Percentiles rank a stretch among this genome's conserved stretches.
Conservation (phyloP, 2,329 filamentous ascomycete species). For the Exophiala lecanii-corni region DNA sequence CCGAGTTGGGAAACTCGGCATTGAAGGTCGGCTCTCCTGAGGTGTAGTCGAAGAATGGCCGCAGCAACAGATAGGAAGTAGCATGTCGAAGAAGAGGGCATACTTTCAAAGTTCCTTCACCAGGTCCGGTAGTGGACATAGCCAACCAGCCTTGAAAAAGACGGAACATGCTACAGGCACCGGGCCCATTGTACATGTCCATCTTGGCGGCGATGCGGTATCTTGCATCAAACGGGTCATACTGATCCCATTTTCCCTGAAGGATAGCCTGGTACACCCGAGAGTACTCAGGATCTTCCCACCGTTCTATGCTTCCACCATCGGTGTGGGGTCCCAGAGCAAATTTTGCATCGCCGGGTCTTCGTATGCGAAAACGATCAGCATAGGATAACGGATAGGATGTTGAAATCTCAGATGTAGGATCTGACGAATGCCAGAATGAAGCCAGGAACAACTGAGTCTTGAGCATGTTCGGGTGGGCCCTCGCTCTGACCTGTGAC, state of each 20-base stretch:
- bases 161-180: constrained; percentile 78
- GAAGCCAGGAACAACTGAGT: constrained; percentile 60
- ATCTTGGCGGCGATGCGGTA: constrained; percentile 63
- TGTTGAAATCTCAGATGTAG: constrained; percentile 39
- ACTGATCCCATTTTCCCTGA: constrained; percentile 70
- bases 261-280: constrained; percentile 70
- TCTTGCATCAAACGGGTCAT: constrained; percentile 76
- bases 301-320: constrained; percentile 69
- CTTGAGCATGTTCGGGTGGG: constrained; percentile 59
- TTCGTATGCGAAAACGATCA: constrained; percentile 66
- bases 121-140: constrained; percentile 67
- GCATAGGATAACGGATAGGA: constrained; percentile 63
- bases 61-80: constrained; percentile 73
- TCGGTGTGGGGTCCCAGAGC: constrained; percentile 70
- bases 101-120: constrained; percentile 75
- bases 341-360: constrained; percentile 66
- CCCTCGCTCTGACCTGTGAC: constrained; percentile 63
- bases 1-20: constrained; percentile 64
- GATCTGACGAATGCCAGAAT: constrained; percentile 58
- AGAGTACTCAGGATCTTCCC: constrained; percentile 67
- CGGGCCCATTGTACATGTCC: constrained; percentile 75
- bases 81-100: constrained; percentile 72
- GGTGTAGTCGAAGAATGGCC: constrained; percentile 71
- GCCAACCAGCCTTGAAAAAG: constrained; percentile 88
- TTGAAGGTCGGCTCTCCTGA: constrained; percentile 39